phyloP scores from a whole-genome alignment of 441 rosid genomes.

The Erodium trifolium region DNA sequence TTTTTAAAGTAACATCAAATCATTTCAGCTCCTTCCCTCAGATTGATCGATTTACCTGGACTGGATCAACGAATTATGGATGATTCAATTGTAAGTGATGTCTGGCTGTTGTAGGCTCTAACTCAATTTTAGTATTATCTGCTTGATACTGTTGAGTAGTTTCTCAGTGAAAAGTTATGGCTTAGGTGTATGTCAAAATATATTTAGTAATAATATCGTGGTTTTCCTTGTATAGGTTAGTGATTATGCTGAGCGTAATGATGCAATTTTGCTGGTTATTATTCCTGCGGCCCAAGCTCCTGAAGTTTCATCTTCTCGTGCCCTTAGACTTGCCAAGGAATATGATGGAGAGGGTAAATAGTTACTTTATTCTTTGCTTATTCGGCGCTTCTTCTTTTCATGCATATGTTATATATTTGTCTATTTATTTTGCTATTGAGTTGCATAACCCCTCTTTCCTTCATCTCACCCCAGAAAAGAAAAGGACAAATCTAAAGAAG shows the following conservation, averaged over 20 bases:
- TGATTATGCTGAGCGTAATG: constrained; percentile 69
- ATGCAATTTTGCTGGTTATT: constrained; percentile 76
- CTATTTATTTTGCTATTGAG: background rate
- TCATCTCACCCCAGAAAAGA: background rate
- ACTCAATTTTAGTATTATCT: background rate
- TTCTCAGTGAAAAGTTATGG: background rate
- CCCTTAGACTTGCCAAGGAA: constrained; percentile 84
- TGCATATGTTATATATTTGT: background rate
- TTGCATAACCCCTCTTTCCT: background rate
- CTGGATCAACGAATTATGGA: constrained; percentile 85
- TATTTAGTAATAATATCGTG: background rate
- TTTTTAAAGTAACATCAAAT: background rate
- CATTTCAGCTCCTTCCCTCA: constrained; percentile 73
- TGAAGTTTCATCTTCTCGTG: constrained; percentile 77
- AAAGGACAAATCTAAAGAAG: background rate
- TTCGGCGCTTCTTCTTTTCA: background rate
- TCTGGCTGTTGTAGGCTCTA: background rate
- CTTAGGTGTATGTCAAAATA: background rate
- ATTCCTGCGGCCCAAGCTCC: constrained; percentile 81
- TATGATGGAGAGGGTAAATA: constrained; percentile 50
- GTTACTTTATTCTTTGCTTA: background rate
- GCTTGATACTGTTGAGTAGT: too few relatives aligned
- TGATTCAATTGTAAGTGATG: constrained; percentile 30
- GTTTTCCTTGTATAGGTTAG: constrained; percentile 35
- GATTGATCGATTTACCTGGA: constrained; percentile 87